A percentile compares a stretch with the other conserved stretches of the same genome.
Evolutionary conservation across 192 early-diverging fungal genomes (phyloP).

Genomic region (Lobosporangium transversale): DNA sequence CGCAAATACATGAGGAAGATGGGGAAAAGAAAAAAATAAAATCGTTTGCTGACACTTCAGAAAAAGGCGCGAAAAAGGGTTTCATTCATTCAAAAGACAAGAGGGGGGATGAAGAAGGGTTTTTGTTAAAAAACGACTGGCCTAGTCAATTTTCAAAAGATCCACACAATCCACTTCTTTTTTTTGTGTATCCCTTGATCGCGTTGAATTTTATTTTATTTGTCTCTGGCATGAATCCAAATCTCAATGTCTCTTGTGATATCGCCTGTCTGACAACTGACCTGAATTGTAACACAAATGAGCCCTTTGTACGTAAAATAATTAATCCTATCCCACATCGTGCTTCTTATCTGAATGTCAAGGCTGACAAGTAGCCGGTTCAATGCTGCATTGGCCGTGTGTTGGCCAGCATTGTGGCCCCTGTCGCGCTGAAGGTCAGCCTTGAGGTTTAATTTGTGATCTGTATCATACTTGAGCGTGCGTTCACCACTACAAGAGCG

Average conservation of each 20-base stretch:
- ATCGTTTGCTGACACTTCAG: too few species aligned
- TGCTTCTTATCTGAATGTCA: neutral
- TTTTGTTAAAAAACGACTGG: too few species aligned
- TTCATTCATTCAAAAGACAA: too few species aligned
- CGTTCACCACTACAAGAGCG: neutral
- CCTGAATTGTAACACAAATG: neutral
- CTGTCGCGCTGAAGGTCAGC: neutral
- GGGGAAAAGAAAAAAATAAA: too few species aligned
- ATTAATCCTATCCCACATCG: constrained; percentile 1
- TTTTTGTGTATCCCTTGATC: too few species aligned
- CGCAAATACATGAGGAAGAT: too few species aligned
- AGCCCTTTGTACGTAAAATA: too few species aligned
- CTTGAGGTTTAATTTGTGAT: neutral
- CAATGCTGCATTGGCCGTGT: neutral
- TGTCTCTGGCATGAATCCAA: constrained; percentile 40
- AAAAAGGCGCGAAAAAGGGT: too few species aligned
- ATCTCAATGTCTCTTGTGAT: constrained; percentile 45
- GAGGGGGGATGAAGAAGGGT: too few species aligned
- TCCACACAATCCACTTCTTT: too few species aligned
- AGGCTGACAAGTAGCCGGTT: neutral
- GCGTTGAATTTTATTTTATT: too few species aligned
- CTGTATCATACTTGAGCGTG: neutral
- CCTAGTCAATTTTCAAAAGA: too few species aligned
- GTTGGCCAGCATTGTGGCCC: neutral
- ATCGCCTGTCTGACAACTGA: constrained; percentile 16